Base-by-base conservation (phyloP, 306 rosid species). In the Betula pendula region DNA sequence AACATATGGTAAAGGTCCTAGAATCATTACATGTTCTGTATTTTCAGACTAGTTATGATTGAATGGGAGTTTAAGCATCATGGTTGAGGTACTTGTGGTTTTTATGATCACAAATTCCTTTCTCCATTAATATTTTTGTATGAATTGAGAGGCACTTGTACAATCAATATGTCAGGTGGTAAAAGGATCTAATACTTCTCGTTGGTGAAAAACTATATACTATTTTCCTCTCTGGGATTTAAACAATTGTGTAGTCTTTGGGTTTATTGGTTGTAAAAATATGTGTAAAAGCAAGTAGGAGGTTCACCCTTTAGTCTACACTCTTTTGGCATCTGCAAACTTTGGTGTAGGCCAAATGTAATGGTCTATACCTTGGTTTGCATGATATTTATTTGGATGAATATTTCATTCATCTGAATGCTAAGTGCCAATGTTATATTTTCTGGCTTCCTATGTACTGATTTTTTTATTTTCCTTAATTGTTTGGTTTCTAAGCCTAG, bases 401-500 rank as follows among this genome's bases (percentile, higher is more conserved):
- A n/a, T n/a, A 27, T 31, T 31, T 45, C 35, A 15, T 70, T 49
- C 49, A 48, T 20, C 33, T 48, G 51, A n/a, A 4, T 63, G 33
- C 48, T 63, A 35, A 10, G 27, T 66, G 47, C 49, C 48, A 19
- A 11, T 65, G 69, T 17, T 31, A 29, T 33, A 16, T 17, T 31
- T 17, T 17, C 69, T 63, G 44, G 15, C 70, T 47, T 27, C 22
- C 47, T 77, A 15, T 42, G 42, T 38, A 5, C 42, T 38, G 42
- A 6, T 38, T 45, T 56, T 75, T 53, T 42, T 49, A 47, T 43
- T 58, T 75, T 67, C 40, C 20, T 66, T 67, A 13, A 11, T 51
- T 71, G 59, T 49, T 9, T 31, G 59, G 71, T 67, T 63, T 44
- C 56, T 56, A 73, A 51, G 12, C 56, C 19, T 9, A 62, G 60